Percentiles rank a stretch among this genome's conserved stretches.
Conservation (phyloP, 202 grass and related monocot genomes). For the Saccharum hybrid region DNA sequence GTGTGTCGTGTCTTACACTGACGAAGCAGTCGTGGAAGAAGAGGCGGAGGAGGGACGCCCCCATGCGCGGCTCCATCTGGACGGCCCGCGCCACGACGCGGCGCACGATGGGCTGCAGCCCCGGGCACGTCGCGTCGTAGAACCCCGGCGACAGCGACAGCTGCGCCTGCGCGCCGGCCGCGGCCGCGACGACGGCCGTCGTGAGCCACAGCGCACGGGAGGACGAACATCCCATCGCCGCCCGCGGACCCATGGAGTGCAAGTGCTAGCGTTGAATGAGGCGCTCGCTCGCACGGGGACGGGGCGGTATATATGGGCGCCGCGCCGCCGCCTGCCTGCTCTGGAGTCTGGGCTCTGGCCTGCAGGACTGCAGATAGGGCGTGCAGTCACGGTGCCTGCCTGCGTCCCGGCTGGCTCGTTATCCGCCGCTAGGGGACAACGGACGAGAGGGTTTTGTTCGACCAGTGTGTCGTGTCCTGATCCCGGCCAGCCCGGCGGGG, state of each 20-base stretch:
- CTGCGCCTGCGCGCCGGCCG: slow-evolving; percentile 38
- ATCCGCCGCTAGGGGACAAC: slow-evolving; percentile 32
- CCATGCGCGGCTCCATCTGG: slow-evolving; percentile 65
- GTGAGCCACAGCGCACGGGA: background rate
- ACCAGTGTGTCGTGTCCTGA: background rate
- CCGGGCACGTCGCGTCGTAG: slow-evolving; percentile 65
- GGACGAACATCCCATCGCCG: background rate
- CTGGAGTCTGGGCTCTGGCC: background rate
- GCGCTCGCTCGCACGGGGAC: background rate
- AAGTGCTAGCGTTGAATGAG: background rate
- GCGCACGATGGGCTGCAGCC: slow-evolving; percentile 56
- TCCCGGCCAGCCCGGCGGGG: background rate
- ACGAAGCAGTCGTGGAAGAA: slow-evolving; percentile 99
- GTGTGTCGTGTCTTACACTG: slow-evolving; percentile 46
- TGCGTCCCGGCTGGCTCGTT: background rate
- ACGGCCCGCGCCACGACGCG: slow-evolving; percentile 63
- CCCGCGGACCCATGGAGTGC: background rate
- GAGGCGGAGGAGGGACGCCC: slow-evolving; percentile 76
- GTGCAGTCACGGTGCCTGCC: background rate
- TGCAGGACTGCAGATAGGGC: background rate
- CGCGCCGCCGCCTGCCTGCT: background rate
- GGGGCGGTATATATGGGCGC: slow-evolving; percentile 28
- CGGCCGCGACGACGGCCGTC: slow-evolving; percentile 13
- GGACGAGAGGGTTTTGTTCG: background rate
- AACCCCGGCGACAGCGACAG: slow-evolving; percentile 46